These are phyloP conservation scores for Boletales sp. DNA, from an alignment of 768 basidiomycete genomes.

Conservation along the genomic window DNA sequence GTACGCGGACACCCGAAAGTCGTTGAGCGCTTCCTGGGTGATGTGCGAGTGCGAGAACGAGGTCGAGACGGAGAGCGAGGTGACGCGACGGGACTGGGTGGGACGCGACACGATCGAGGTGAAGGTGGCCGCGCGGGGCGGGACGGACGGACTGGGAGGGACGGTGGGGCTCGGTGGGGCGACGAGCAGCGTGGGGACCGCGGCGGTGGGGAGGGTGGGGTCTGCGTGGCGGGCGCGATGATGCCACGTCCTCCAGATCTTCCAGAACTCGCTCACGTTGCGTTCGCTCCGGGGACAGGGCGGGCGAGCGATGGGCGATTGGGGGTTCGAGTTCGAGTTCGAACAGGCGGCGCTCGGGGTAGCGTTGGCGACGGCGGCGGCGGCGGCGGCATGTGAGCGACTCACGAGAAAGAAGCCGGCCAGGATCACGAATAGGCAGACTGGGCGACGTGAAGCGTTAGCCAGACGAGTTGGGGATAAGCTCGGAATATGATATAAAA, in stretches of 20 bases:
- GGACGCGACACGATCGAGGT: conserved; percentile 6
- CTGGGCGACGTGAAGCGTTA: conserved; percentile 14
- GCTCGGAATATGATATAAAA: background rate
- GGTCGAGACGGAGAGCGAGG: conserved; percentile 19
- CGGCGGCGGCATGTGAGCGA: conserved; percentile 3
- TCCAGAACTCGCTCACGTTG: conserved; percentile 10
- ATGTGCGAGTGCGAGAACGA: conserved; percentile 22
- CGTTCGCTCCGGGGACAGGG: background rate
- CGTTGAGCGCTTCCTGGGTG: conserved; percentile 21
- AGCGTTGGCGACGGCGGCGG: background rate
- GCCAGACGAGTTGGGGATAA: background rate
- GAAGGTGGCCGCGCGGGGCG: background rate
- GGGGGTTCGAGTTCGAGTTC: background rate
- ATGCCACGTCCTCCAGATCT: conserved; percentile 16
- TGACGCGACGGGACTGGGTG: conserved; percentile 14
- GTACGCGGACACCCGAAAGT: conserved; percentile 20
- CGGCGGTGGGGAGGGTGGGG: background rate
- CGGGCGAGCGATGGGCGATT: conserved; percentile 1
- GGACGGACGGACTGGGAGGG: background rate
- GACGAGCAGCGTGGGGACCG: conserved; percentile 1
- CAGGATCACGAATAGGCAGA: conserved; percentile 21
- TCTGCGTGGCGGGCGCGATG: background rate
- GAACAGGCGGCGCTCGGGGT: background rate
- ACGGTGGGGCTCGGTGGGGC: background rate
- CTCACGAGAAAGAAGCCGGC: conserved; percentile 28